Evolutionary conservation across 202 grass and related monocot genomes (phyloP).

Genomic region (Dendrocalamus latiflorus): DNA sequence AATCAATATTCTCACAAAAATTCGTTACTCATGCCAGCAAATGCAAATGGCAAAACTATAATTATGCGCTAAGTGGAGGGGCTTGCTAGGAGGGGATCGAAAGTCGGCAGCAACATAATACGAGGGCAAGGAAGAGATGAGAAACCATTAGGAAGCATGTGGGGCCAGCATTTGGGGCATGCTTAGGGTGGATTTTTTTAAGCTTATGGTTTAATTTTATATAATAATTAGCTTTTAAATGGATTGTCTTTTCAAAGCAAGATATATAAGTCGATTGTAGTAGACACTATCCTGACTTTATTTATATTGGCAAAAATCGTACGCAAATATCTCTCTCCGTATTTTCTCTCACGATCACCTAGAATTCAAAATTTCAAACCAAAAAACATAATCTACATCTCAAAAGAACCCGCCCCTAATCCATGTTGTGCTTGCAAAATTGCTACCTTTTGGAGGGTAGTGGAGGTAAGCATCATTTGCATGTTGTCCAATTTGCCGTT

Average conservation of each 20-base stretch:
- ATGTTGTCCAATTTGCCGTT: background rate
- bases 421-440: background rate
- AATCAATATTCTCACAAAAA: background rate
- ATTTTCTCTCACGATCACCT: too few relatives aligned
- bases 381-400: too few relatives aligned
- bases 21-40: background rate
- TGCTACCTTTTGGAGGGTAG: background rate
- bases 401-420: background rate
- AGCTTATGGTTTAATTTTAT: too few relatives aligned
- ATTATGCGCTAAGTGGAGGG: background rate
- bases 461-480: conserved; percentile 14
- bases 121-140: background rate
- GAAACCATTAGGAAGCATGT: background rate
- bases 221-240: too few relatives aligned
- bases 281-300: too few relatives aligned
- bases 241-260: too few relatives aligned
- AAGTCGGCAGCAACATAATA: background rate
- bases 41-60: background rate
- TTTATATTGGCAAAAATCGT: too few relatives aligned
- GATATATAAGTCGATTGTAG: too few relatives aligned
- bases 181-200: background rate
- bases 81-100: background rate
- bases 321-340: too few relatives aligned
- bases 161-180: background rate
- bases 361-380: too few relatives aligned